Evolutionary conservation across 805 yeast genomes (phyloP), one percentile per base, ranked within the genome.

Genomic region (Suhomyces vadensis): DNA sequence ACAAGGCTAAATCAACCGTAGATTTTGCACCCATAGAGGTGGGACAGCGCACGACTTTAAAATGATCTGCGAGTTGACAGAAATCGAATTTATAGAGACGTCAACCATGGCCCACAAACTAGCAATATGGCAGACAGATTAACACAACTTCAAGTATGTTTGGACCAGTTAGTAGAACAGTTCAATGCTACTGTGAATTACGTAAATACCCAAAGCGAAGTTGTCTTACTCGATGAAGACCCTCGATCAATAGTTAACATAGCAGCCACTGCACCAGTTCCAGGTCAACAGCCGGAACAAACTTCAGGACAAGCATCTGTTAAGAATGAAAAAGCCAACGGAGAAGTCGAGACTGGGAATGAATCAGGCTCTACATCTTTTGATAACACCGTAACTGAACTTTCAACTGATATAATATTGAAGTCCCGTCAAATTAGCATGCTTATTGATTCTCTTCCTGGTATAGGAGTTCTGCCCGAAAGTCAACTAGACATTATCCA

Each of bases 391-490:
- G 74, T 82, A 37, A 81, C 79, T 53, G 98, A 94, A 58, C 72
- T 94, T 6, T 79, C 96, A 2, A 80, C 87, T 0, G 99, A 92
- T 59, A 77, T 92, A 6, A 87, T 91, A 20, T 65, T 89, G 46
- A 91, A 91, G 58, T 80, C 95, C 4, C 78, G 95, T 54, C 98
- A 94, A 61, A 86, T 92, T 11, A 78, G 87, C 31, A 82, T 87
- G 56, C 77, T 92, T 21, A 90, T 92, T 31, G 95, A 87, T 58
- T 81, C 95, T 2, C 69, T 92, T 35, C 99, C 99, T 0, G 98
- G 97, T 9, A 87, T 89, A 2, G 97, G 95, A 6, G 91, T 85
- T 1, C 80, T 91, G 1, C 85, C 87, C 19, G 78, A 75, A 36
- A 83, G 80, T 43, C 98, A 91, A 63, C 61, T 90, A 60, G 65